A percentile compares a stretch with the other conserved stretches of the same genome.
Conservation (phyloP, 2,329 filamentous ascomycete genomes). For the Verticillium nubilum region DNA sequence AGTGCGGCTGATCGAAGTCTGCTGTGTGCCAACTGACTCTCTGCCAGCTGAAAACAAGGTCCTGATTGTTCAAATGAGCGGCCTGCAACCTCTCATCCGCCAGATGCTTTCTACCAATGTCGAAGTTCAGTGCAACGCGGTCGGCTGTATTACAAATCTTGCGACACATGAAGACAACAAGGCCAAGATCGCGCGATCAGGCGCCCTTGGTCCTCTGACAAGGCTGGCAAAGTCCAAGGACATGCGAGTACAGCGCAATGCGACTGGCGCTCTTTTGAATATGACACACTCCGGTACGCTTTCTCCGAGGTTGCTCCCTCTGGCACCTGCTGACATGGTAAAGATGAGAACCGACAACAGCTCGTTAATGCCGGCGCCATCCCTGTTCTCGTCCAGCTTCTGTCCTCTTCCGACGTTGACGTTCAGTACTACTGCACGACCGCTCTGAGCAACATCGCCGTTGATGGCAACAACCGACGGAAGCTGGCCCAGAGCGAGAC, state of each 20-base stretch:
- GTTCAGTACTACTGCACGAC: constrained; percentile 99
- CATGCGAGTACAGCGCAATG: constrained; percentile 97
- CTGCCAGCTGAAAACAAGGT: constrained; percentile 90
- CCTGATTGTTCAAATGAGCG: constrained; percentile 86
- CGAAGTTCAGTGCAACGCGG: constrained; percentile 97
- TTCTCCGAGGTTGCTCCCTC: neutral
- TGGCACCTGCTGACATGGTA: constrained; percentile 12
- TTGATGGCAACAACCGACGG: constrained; percentile 85
- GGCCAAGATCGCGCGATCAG: constrained; percentile 93
- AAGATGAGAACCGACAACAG: constrained; percentile 96
- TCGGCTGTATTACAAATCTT: constrained; percentile 96
- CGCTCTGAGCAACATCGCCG: constrained; percentile 95
- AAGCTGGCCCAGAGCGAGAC: constrained; percentile 87
- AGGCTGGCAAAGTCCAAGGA: constrained; percentile 93
- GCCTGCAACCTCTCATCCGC: constrained; percentile 83
- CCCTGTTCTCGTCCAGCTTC: constrained; percentile 89
- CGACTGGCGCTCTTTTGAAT: constrained; percentile 90
- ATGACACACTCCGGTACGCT: constrained; percentile 94
- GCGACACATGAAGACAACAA: constrained; percentile 99
- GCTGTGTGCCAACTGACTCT: neutral
- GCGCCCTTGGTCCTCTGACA: constrained; percentile 85
- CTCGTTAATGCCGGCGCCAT: constrained; percentile 97
- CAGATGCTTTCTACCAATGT: constrained; percentile 99
- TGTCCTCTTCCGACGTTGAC: constrained; percentile 89
- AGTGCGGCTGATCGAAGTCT: constrained; percentile 22